Evolutionary conservation across 2,329 filamentous ascomycete genomes (phyloP).

Genomic region (Calonectria leucothoes): DNA sequence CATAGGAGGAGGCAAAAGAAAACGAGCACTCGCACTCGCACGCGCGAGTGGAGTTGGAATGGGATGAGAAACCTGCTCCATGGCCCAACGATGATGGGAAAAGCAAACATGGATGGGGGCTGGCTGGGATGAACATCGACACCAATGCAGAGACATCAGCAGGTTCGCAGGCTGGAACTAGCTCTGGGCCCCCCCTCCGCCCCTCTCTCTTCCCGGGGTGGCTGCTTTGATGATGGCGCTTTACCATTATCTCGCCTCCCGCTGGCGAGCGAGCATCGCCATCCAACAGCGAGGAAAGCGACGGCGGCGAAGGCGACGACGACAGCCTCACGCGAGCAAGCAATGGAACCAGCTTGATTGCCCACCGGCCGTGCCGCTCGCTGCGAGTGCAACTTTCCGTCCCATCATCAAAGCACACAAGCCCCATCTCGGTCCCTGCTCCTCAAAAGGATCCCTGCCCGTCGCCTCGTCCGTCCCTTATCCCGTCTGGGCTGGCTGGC

Average conservation of each 20-base stretch:
- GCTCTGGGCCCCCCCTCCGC: too few species aligned
- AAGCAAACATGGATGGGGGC: conserved; percentile 15
- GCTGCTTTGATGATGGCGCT: background rate
- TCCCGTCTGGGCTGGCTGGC: conserved; percentile 1
- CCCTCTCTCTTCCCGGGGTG: background rate
- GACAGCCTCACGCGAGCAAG: background rate
- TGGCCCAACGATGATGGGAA: background rate
- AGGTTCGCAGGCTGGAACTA: background rate
- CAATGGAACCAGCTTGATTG: background rate
- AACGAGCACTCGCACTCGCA: too few species aligned
- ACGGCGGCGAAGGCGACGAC: background rate
- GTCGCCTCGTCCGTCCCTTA: background rate
- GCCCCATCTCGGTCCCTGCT: conserved; percentile 9
- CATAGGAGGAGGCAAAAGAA: background rate
- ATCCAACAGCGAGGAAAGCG: background rate
- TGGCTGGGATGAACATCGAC: background rate
- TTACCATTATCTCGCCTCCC: background rate
- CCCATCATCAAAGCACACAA: background rate
- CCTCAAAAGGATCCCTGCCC: conserved; percentile 12
- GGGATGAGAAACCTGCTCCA: background rate
- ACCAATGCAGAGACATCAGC: conserved; percentile 13
- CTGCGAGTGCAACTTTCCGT: background rate
- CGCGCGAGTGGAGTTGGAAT: background rate
- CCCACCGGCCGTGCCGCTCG: background rate
- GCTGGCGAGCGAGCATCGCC: background rate